Base-by-base conservation (phyloP, 805 yeast genomes). In the Yamadazyma scolyti region DNA sequence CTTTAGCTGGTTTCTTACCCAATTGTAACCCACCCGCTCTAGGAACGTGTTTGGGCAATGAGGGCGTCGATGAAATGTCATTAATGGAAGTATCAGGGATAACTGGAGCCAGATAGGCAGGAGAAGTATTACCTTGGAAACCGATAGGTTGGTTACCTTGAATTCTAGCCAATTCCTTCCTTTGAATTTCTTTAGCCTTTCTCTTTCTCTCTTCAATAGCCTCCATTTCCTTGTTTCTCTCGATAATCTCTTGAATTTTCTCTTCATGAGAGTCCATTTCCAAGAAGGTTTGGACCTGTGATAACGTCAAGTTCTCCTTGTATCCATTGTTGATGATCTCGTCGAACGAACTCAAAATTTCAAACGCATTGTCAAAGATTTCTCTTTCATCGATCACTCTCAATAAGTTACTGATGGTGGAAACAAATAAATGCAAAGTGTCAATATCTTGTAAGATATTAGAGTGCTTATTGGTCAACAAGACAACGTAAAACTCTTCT, bases 201-300 rank as follows among this genome's bases (percentile, higher is more conserved):
- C 94, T 83, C 65, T 90, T 90, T 62, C 97, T 82, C 61, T 90
- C 96, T 63, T 93, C 98, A 33, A 86, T 80, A 23, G 98, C 98
- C 61, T 90, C 98, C 50, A 85, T 66, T 64, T 93, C 98, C 65
- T 93, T 93, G 68, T 93, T 93, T 58, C 89, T 79, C 63, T 87
- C 97, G 49, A 93, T 93, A 56, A 93, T 89, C 56, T 93, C 97
- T 68, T 93, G 97, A 53, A 94, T 90, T 69, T 86, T 90, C 65
- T 93, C 99, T 63, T 93, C 98, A 57, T 93, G 97, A 23, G 95
- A 84, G 62, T 93, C 97, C 97, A 93, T 90, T 54, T 87, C 90
- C 65, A 93, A 68, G 61, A 85, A 90, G 9, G 94, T 85, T 56
- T 76, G 78, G 42, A 93, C 83, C 65, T 93, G 97, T 37, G 79